Conservation (phyloP, 768 basidiomycete species). For the Lentinula guzmanii region DNA sequence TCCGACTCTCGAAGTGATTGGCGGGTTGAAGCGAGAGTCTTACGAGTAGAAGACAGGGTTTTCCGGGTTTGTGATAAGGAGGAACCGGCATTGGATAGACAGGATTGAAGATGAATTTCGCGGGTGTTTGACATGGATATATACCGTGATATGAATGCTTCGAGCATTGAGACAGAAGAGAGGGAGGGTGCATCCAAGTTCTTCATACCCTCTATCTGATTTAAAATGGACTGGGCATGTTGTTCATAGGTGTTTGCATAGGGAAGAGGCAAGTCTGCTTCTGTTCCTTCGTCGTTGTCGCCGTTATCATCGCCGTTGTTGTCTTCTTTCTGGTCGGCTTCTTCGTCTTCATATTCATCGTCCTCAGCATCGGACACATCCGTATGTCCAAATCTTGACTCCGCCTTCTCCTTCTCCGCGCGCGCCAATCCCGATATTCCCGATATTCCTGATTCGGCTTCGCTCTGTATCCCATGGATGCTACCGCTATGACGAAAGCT, state of each 20-base stretch:
- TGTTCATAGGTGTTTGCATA: slow-evolving; percentile 49
- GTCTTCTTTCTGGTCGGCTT: slow-evolving; percentile 28
- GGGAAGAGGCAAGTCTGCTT: slow-evolving; percentile 29
- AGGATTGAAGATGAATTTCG: neutral
- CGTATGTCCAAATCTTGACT: slow-evolving; percentile 12
- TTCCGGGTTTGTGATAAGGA: neutral
- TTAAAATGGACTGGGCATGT: neutral
- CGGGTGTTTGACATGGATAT: neutral
- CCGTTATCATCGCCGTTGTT: slow-evolving; percentile 12
- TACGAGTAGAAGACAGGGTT: slow-evolving; percentile 4
- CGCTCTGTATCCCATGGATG: neutral
- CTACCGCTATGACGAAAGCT: neutral
- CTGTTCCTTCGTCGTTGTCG: slow-evolving; percentile 17
- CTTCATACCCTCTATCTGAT: neutral
- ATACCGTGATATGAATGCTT: neutral
- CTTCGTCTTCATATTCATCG: slow-evolving; percentile 33
- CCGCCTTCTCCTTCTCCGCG: slow-evolving; percentile 17
- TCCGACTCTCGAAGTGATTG: neutral
- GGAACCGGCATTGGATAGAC: neutral
- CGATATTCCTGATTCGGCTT: neutral
- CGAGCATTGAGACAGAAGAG: neutral
- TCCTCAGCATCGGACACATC: slow-evolving; percentile 19
- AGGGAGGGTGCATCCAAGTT: neutral
- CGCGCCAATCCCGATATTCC: slow-evolving; percentile 10
- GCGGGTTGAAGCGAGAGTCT: slow-evolving; percentile 21